phyloP scores from a whole-genome alignment of 768 basidiomycete genomes.

The Panaeolus cyanescens region DNA sequence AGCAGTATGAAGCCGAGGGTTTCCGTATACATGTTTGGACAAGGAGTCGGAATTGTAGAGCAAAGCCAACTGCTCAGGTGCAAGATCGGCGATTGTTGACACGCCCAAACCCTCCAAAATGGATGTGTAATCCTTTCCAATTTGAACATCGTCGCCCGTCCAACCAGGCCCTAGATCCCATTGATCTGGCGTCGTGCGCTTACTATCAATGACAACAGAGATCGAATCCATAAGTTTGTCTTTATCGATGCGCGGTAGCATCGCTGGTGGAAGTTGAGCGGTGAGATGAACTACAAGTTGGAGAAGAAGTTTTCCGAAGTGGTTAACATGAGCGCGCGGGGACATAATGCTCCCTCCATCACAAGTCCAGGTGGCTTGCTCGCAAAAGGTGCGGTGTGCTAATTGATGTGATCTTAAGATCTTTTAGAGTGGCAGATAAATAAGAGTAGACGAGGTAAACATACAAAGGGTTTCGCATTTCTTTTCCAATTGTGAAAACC shows the following conservation, averaged over 20 bases:
- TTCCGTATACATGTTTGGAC: neutral
- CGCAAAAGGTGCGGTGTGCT: neutral
- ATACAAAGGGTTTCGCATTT: neutral
- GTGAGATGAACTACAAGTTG: neutral
- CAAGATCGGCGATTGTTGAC: neutral
- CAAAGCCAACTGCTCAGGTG: neutral
- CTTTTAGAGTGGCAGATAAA: neutral
- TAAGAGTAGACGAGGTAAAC: neutral
- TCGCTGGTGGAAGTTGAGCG: neutral
- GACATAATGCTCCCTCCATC: neutral
- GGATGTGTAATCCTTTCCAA: neutral
- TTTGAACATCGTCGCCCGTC: neutral
- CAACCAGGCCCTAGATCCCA: constrained; percentile 3
- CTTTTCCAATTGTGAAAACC: neutral
- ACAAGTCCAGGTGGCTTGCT: constrained; percentile 6
- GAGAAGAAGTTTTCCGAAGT: neutral
- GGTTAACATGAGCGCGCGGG: neutral
- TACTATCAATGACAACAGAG: constrained; percentile 1
- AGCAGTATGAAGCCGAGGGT: neutral
- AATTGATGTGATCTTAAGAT: neutral
- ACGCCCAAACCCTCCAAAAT: neutral
- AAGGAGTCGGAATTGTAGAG: neutral
- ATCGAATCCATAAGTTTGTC: neutral
- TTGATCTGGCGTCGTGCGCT: neutral
- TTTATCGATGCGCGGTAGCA: neutral